Percentiles rank a stretch among this genome's conserved stretches.
Conservation (phyloP, 371 early-diverging fungal species). For the Mortierella polycephala region DNA sequence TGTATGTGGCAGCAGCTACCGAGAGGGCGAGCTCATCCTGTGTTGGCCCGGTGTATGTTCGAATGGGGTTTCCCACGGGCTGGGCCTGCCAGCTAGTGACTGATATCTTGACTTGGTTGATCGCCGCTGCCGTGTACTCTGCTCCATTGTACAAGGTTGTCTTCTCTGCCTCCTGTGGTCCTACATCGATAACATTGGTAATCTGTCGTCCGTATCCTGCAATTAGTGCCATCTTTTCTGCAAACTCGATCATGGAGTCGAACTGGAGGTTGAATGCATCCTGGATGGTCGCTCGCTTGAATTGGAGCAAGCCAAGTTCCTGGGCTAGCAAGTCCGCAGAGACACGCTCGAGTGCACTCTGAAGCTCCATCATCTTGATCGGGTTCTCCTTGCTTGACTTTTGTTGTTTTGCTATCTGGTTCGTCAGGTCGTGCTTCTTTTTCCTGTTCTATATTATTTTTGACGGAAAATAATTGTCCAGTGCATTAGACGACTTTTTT, state of each 20-base stretch:
- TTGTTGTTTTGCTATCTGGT: slow-evolving; percentile 37
- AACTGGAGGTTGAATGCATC: slow-evolving; percentile 46
- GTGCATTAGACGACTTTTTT: not conserved
- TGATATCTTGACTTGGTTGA: slow-evolving; percentile 33
- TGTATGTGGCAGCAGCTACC: slow-evolving; percentile 46
- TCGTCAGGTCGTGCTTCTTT: slow-evolving; percentile 50
- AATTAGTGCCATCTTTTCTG: slow-evolving; percentile 49
- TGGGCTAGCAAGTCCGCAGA: slow-evolving; percentile 36
- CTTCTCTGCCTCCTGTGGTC: slow-evolving; percentile 33
- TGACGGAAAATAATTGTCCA: not conserved
- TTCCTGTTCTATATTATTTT: slow-evolving; percentile 41
- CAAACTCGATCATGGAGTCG: slow-evolving; percentile 47
- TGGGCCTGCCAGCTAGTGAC: slow-evolving; percentile 40
- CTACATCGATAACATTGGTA: slow-evolving; percentile 39
- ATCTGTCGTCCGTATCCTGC: slow-evolving; percentile 45
- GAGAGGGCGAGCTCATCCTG: slow-evolving; percentile 43
- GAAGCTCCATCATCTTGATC: slow-evolving; percentile 54
- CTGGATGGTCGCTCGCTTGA: slow-evolving; percentile 37
- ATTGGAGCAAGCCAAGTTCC: slow-evolving; percentile 43
- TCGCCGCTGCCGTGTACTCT: slow-evolving; percentile 36
- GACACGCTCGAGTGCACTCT: slow-evolving; percentile 36
- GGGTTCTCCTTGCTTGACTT: slow-evolving; percentile 54
- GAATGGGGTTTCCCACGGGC: slow-evolving; percentile 17
- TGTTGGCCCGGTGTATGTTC: slow-evolving; percentile 9
- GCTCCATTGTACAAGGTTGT: slow-evolving; percentile 40